Conservation (phyloP, 1,139 yeast genomes). For the Sugiyamaella novakii region DNA sequence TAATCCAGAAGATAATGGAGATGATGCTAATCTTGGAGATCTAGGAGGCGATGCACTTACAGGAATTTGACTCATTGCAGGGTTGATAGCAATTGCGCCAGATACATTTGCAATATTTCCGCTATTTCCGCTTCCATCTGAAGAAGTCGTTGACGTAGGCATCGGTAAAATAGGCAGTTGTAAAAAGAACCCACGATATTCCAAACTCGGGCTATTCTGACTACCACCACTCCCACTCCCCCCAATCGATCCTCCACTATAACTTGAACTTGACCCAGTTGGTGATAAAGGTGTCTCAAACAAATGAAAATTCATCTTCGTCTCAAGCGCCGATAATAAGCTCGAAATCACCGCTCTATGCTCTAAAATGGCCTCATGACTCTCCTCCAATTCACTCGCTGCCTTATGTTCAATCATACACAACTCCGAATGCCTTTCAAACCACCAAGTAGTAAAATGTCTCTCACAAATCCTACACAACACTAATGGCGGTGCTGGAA, state of each 20-base stretch:
- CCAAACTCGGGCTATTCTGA: constrained; percentile 35
- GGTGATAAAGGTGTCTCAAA: constrained; percentile 25
- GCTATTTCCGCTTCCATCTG: constrained; percentile 1
- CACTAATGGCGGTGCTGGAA: constrained; percentile 77
- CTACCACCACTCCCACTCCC: constrained; percentile 6
- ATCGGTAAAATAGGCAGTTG: constrained; percentile 40
- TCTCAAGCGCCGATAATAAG: constrained; percentile 29
- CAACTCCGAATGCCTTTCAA: constrained; percentile 86
- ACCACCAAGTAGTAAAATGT: constrained; percentile 94
- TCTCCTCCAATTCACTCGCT: constrained; percentile 72
- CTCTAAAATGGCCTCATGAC: constrained; percentile 78
- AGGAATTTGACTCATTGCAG: constrained; percentile 3
- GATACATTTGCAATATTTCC: not conserved
- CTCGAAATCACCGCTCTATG: constrained; percentile 59
- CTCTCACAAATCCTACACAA: constrained; percentile 92
- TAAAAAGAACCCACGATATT: constrained; percentile 64
- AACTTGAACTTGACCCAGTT: constrained; percentile 22
- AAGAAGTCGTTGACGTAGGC: constrained; percentile 5
- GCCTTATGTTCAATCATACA: constrained; percentile 85
- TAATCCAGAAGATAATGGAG: constrained; percentile 21
- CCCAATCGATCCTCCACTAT: constrained; percentile 17
- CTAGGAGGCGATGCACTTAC: constrained; percentile 29
- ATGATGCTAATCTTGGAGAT: constrained; percentile 26
- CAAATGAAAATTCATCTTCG: constrained; percentile 13
- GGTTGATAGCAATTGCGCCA: constrained; percentile 2